Percentiles rank a stretch among this genome's conserved stretches.
phyloP scores from a whole-genome alignment of 768 basidiomycete genomes.

The Rhodotorula toruloides region DNA sequence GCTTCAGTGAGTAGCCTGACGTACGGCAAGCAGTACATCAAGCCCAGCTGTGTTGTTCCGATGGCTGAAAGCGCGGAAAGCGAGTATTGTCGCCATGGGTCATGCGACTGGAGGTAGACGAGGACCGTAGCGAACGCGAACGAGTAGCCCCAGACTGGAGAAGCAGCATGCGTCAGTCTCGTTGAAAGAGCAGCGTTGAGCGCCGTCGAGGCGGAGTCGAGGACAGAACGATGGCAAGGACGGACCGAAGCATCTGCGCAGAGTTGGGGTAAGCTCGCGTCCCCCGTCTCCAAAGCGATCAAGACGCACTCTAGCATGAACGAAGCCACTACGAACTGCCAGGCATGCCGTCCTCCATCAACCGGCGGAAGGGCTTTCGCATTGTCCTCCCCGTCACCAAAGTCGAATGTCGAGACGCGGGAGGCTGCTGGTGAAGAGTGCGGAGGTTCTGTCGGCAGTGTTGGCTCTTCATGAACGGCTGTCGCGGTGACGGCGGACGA shows the following conservation, averaged over 20 bases:
- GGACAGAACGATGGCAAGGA: no score
- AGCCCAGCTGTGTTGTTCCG: constrained; percentile 5
- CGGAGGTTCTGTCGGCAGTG: neutral
- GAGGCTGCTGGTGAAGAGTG: no score
- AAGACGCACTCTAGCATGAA: neutral
- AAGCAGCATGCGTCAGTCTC: no score
- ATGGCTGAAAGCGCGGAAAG: constrained; percentile 11
- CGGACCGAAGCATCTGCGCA: neutral
- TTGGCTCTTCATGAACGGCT: no score
- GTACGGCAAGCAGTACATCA: neutral
- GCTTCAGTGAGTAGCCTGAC: neutral
- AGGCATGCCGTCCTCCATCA: neutral
- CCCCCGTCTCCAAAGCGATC: neutral
- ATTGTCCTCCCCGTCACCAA: neutral
- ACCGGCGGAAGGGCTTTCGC: neutral
- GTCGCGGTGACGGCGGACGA: neutral
- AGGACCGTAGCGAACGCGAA: constrained; percentile 13
- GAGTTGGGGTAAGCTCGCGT: neutral
- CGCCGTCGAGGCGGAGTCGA: no score
- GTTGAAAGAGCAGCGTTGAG: neutral
- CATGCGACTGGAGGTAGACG: constrained; percentile 14
- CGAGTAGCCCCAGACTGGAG: constrained; percentile 7
- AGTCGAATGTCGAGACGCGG: no score
- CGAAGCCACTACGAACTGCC: constrained; percentile 1
- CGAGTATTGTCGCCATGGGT: neutral